A percentile compares a stretch with the other conserved stretches of the same genome.
Conservation (phyloP, 768 basidiomycete species). For the Phaeotremella fagi region DNA sequence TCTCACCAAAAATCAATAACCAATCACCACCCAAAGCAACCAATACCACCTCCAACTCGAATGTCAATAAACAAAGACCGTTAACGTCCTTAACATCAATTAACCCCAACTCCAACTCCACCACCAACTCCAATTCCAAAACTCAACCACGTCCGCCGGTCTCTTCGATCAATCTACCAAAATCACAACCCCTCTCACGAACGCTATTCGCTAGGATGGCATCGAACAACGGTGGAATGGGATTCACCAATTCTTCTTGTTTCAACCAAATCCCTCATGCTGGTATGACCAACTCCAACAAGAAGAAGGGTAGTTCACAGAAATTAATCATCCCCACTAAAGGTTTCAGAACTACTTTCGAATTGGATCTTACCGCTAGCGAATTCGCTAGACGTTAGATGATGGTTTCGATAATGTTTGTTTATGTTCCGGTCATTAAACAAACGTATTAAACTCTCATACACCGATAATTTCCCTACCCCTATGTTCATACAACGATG, state of each 20-base stretch:
- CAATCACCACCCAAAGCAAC: not conserved
- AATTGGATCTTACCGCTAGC: conserved; percentile 33
- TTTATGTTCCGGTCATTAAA: no score
- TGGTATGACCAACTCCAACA: conserved; percentile 8
- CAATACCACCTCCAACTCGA: not conserved
- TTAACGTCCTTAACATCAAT: not conserved
- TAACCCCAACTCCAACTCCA: no score
- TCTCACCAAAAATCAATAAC: not conserved
- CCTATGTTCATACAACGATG: no score
- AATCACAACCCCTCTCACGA: conserved; percentile 34
- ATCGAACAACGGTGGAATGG: not conserved
- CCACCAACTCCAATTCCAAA: no score
- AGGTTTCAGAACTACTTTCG: conserved; percentile 37
- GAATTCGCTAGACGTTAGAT: conserved; percentile 29
- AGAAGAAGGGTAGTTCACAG: conserved; percentile 18
- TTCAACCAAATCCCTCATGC: conserved; percentile 20
- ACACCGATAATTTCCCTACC: no score
- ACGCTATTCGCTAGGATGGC: conserved; percentile 27
- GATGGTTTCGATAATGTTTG: no score
- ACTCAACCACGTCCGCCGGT: not conserved
- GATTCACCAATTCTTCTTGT: not conserved
- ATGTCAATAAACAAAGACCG: not conserved
- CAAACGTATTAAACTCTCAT: no score
- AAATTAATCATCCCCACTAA: conserved; percentile 41
- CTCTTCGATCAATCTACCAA: conserved; percentile 15